Conservation (phyloP, 148 eudicot genomes). For the Vaccinium vitisidaea region DNA sequence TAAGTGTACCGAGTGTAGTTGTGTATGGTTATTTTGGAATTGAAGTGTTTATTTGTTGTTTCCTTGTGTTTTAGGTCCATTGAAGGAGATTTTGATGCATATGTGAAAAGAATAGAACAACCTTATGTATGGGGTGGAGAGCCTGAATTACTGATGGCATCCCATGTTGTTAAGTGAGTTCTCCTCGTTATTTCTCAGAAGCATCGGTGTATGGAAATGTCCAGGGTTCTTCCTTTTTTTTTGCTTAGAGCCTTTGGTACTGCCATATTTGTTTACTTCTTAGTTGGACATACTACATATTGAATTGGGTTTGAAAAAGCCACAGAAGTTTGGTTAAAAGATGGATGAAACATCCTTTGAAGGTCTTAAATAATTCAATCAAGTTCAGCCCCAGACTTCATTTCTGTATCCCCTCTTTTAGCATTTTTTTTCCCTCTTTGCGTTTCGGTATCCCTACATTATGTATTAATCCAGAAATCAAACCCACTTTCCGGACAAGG, state of each 20-base stretch:
- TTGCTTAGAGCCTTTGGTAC: neutral
- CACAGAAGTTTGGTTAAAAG: neutral
- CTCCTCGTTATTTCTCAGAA: neutral
- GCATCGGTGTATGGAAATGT: neutral
- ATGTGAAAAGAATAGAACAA: slow-evolving; percentile 56
- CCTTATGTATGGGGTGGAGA: slow-evolving; percentile 85
- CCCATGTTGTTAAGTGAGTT: slow-evolving; percentile 73
- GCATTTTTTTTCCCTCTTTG: neutral
- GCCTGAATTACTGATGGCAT: slow-evolving; percentile 71
- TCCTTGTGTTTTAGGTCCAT: slow-evolving; percentile 45
- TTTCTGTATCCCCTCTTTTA: neutral
- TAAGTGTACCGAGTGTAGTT: neutral
- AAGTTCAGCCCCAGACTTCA: neutral
- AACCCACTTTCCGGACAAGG: neutral
- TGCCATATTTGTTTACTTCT: neutral
- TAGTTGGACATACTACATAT: neutral
- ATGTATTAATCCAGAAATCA: neutral
- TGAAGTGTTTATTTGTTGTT: neutral
- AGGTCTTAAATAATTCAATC: too few relatives aligned
- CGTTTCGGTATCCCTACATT: neutral
- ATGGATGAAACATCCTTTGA: neutral
- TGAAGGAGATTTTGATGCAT: slow-evolving; percentile 73
- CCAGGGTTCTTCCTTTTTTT: neutral
- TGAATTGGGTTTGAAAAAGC: neutral
- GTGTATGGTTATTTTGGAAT: neutral